These are phyloP conservation scores for Didymellaceae sp. DNA, from an alignment of 2,329 filamentous ascomycete genomes.

Conservation along the genomic window DNA sequence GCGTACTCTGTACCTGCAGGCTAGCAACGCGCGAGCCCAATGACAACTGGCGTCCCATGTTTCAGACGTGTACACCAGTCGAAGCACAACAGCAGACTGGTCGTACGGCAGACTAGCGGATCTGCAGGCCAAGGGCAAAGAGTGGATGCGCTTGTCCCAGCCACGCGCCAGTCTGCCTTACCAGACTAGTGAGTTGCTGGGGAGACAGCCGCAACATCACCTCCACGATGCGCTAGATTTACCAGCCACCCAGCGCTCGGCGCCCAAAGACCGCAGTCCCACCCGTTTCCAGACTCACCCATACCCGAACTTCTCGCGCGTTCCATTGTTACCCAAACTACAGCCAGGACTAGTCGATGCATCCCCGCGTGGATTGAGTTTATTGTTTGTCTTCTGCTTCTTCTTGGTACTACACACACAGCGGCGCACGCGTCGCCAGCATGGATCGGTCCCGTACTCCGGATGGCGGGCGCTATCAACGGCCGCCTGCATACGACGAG, in stretches of 20 bases:
- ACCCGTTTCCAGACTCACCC: slow-evolving; percentile 25
- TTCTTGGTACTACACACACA: slow-evolving; percentile 11
- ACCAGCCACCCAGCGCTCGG: slow-evolving; percentile 8
- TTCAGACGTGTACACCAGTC: slow-evolving; percentile 7
- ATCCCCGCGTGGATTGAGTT: neutral
- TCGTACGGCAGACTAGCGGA: slow-evolving; percentile 6
- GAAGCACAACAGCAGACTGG: neutral
- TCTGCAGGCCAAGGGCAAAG: too few relatives aligned
- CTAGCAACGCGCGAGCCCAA: slow-evolving; percentile 10
- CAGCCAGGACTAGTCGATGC: neutral
- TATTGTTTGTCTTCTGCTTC: neutral
- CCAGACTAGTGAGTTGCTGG: neutral
- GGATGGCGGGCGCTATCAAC: slow-evolving; percentile 45
- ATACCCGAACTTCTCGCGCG: slow-evolving; percentile 21
- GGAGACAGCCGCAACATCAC: neutral
- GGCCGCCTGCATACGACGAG: slow-evolving; percentile 56
- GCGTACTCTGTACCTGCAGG: slow-evolving; percentile 10
- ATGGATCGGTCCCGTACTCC: slow-evolving; percentile 47
- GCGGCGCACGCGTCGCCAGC: slow-evolving; percentile 23
- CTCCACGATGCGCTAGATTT: neutral
- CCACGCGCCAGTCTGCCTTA: slow-evolving; percentile 9
- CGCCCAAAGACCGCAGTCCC: slow-evolving; percentile 15
- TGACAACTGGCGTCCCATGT: neutral
- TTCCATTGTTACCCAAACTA: slow-evolving; percentile 17
- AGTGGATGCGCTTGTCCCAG: too few relatives aligned